Base-by-base conservation (phyloP, 2,329 filamentous ascomycete species). In the Dissoconium aciculare region DNA sequence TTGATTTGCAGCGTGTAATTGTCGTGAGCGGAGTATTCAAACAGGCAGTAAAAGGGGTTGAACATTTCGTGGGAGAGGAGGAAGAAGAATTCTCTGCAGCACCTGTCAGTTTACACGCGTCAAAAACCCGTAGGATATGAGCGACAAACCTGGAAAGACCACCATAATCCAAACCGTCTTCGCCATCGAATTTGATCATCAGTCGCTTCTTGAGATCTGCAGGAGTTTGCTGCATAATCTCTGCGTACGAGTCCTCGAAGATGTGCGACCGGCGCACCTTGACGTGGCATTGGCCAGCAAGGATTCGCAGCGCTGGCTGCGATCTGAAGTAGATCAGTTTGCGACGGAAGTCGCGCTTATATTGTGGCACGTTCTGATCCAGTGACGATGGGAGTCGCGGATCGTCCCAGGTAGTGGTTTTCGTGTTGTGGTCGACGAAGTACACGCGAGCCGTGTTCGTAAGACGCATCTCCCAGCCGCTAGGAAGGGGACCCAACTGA, bases 1-100 rank as follows among this genome's bases (percentile, higher is more conserved):
- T 98, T 98, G 65, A 98, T 98, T 61, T 98, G 89, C 33, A 98
- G 78, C 16, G 89, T 98, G 63, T 98, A 98, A 63, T 98, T 98
- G 72, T 98, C 89, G 65, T 98, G 89, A 23, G 89, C 89, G 15
- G 89, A 95, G 59, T 98, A 98, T 62, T 98, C 89, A 65, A 98
- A 98, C 32, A 98, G 68, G 56, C 89, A 98, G 64, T 98, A 98
- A 63, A 98, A 98, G 17, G 89, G 89, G 58, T 98, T 98, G 65
- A 98, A 98, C 89, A 98, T 98, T 64, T 98, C 89, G 61, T 98
- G 89, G 11, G 87, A 95, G 33, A 98, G 72, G 24, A 98, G 66
- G 74, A 98, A 98, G 68, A 98, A 98, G 66, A 98, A 98, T 60
- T 98, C 89, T 70, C 85, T 73, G 47, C 41, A 11, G 28, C 24